Conservation (phyloP, 139 green algal genomes). For the Micractinium sp. region DNA sequence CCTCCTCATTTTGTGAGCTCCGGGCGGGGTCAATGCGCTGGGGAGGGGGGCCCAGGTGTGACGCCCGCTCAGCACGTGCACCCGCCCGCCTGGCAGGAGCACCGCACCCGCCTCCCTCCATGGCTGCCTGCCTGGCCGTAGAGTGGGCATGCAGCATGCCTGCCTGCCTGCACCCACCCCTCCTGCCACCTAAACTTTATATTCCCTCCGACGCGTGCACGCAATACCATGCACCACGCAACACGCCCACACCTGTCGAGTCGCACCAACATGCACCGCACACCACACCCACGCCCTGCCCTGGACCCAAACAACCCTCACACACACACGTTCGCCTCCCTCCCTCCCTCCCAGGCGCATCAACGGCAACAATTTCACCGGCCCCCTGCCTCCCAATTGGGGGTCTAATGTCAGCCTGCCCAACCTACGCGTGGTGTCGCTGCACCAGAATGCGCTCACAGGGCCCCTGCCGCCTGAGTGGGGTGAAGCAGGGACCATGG, state of each 20-base stretch:
- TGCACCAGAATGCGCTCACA: slow-evolving; percentile 31
- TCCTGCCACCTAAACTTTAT: not conserved
- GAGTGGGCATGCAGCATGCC: not conserved
- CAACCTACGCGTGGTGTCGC: not conserved
- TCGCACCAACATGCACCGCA: not conserved
- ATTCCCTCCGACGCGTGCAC: too few species aligned
- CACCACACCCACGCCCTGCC: slow-evolving; percentile 56
- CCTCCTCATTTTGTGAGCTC: slow-evolving; percentile 19
- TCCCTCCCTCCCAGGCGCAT: not conserved
- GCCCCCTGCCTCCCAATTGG: not conserved
- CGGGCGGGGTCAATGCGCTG: slow-evolving; percentile 17
- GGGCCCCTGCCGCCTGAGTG: slow-evolving; percentile 28
- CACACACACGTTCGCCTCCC: not conserved
- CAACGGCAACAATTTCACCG: slow-evolving; percentile 9
- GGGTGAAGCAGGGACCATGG: not conserved
- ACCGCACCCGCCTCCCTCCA: not conserved
- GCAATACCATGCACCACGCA: slow-evolving; percentile 7
- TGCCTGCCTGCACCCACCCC: not conserved
- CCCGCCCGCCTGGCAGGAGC: too few species aligned
- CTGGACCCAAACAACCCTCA: not conserved
- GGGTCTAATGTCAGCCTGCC: slow-evolving; percentile 12
- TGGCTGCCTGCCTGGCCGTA: not conserved
- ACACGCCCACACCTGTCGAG: slow-evolving; percentile 46
- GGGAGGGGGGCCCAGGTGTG: slow-evolving; percentile 2
- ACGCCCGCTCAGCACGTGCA: too few species aligned